Percentiles rank a stretch among this genome's conserved stretches.
Conservation (phyloP, 306 rosid genomes). For the Boehmeria nivea region DNA sequence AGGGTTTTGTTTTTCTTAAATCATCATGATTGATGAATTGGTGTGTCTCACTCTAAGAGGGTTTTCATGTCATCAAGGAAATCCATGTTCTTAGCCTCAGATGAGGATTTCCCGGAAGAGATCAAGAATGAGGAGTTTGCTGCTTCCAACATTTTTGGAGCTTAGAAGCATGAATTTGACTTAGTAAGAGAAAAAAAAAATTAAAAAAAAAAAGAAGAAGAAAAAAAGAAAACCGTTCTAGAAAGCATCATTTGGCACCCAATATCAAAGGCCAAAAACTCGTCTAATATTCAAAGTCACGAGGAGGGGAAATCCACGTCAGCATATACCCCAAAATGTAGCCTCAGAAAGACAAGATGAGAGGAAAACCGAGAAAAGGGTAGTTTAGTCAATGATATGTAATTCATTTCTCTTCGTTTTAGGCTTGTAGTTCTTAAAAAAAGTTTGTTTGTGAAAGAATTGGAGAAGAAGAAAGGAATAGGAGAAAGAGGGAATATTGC, state of each 20-base stretch:
- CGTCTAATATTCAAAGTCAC: slow-evolving; percentile 28
- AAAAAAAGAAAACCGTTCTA: slow-evolving; percentile 7
- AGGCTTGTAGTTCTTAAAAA: background rate
- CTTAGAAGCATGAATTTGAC: slow-evolving; percentile 24
- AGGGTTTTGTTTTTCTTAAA: too few species aligned
- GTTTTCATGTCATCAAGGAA: background rate
- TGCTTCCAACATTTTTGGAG: slow-evolving; percentile 38
- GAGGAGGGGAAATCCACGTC: slow-evolving; percentile 17
- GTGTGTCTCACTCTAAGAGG: too few species aligned
- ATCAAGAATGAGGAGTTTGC: slow-evolving; percentile 4
- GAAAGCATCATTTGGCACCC: slow-evolving; percentile 23
- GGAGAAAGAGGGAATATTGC: background rate
- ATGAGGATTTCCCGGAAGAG: too few species aligned
- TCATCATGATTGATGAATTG: too few species aligned
- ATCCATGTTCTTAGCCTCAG: too few species aligned
- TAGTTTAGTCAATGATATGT: slow-evolving; percentile 31
- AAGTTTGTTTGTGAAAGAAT: background rate
- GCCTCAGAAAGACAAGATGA: too few species aligned
- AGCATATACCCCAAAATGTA: slow-evolving; percentile 1
- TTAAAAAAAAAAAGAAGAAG: background rate
- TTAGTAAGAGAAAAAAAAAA: slow-evolving; percentile 2
- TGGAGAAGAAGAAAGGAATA: background rate
- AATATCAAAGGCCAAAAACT: slow-evolving; percentile 26
- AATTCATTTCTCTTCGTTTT: slow-evolving; percentile 14
- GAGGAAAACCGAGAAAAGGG: slow-evolving; percentile 42